phyloP scores from a whole-genome alignment of 805 yeast genomes.

The Lachancea thermotolerans region DNA sequence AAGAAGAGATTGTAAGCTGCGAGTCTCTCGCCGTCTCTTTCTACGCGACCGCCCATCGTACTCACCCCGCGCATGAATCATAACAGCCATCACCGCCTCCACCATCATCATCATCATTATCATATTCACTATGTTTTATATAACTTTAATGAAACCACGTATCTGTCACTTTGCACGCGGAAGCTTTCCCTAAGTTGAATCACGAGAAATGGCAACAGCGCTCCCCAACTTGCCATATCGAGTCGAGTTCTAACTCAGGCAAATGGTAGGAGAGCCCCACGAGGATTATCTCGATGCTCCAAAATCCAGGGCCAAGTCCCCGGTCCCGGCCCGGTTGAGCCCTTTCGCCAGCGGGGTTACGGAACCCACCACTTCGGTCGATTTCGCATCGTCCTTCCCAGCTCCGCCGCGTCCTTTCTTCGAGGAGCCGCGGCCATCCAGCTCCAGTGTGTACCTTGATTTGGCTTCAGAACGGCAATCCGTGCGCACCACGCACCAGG shows the following conservation, averaged over 20 bases:
- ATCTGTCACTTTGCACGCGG: too few species aligned
- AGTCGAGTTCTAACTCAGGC: neutral
- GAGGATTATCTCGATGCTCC: slow-evolving; percentile 4
- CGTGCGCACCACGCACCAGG: slow-evolving; percentile 4
- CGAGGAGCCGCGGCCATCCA: slow-evolving; percentile 1
- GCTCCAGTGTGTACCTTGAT: slow-evolving; percentile 4
- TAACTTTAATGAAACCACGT: too few species aligned
- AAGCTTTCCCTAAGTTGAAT: too few species aligned
- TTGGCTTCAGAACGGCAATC: slow-evolving; percentile 7
- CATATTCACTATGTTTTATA: too few species aligned
- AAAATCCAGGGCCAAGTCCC: neutral
- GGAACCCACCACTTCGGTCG: slow-evolving; percentile 4
- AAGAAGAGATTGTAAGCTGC: slow-evolving; percentile 27
- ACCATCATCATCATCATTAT: too few species aligned
- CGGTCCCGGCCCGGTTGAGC: neutral
- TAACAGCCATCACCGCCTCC: too few species aligned
- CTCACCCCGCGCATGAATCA: too few species aligned
- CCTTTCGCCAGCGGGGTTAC: slow-evolving; percentile 4
- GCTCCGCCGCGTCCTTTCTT: slow-evolving; percentile 2
- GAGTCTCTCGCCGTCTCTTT: too few species aligned
- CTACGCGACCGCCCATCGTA: too few species aligned
- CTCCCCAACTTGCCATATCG: too few species aligned
- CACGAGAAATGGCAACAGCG: too few species aligned
- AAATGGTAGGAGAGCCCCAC: neutral
- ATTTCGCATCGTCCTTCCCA: slow-evolving; percentile 4